Evolutionary conservation across 108 stramenopile species (phyloP).

Genomic region (Cyclostephanos invisitatus): DNA sequence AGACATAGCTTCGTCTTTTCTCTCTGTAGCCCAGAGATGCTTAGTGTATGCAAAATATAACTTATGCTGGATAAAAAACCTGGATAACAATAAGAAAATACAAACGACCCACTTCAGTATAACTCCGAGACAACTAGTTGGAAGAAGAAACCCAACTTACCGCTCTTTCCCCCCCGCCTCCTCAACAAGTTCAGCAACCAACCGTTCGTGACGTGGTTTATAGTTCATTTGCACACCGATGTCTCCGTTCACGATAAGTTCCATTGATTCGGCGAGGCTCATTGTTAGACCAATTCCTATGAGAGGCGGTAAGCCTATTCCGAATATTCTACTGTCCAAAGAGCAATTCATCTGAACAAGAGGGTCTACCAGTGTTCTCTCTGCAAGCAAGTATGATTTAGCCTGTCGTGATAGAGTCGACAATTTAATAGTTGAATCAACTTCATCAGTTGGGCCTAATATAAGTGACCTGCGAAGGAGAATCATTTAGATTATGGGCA

Average conservation of each 20-base stretch:
- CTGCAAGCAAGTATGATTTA: slow-evolving; percentile 78
- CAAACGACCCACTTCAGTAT: neutral
- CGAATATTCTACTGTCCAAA: slow-evolving; percentile 72
- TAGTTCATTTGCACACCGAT: slow-evolving; percentile 50
- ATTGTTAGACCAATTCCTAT: slow-evolving; percentile 35
- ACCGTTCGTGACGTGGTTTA: slow-evolving; percentile 57
- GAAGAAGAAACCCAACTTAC: slow-evolving; percentile 33
- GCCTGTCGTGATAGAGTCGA: slow-evolving; percentile 91
- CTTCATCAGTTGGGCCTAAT: slow-evolving; percentile 83
- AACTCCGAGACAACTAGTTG: neutral
- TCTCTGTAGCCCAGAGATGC: slow-evolving; percentile 86
- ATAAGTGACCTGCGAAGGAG: slow-evolving; percentile 7
- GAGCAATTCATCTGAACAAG: slow-evolving; percentile 65
- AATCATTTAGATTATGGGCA: neutral
- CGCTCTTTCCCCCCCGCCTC: slow-evolving; percentile 72
- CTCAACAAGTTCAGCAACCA: slow-evolving; percentile 54
- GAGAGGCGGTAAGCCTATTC: slow-evolving; percentile 58
- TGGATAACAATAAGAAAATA: slow-evolving; percentile 6
- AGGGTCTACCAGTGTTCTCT: slow-evolving; percentile 82
- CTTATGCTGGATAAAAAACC: slow-evolving; percentile 73
- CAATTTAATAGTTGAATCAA: slow-evolving; percentile 90
- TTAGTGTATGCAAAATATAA: slow-evolving; percentile 92
- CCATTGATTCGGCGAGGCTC: slow-evolving; percentile 38
- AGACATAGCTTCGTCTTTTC: slow-evolving; percentile 72
- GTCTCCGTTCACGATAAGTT: slow-evolving; percentile 49